A percentile compares a stretch with the other conserved stretches of the same genome.
Conservation (phyloP, 305 asterid species). For the Fraxinus sp. region DNA sequence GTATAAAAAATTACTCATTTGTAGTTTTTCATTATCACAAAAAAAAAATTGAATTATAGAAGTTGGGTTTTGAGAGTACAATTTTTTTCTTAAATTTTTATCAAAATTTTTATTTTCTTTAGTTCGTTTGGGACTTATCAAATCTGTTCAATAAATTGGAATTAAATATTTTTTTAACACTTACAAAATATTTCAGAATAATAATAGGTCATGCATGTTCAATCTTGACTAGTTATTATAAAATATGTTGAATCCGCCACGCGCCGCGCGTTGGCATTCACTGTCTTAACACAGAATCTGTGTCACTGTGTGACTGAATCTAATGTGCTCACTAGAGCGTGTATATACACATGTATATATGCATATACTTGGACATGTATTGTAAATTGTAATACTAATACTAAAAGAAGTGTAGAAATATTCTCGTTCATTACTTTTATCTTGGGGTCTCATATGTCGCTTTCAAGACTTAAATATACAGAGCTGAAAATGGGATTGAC, state of each 20-base stretch:
- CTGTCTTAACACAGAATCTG: background rate
- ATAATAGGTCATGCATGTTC: too few relatives aligned
- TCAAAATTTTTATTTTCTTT: too few relatives aligned
- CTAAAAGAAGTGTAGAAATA: background rate
- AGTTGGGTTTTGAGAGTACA: too few relatives aligned
- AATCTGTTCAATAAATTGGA: too few relatives aligned
- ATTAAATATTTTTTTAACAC: too few relatives aligned
- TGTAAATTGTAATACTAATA: background rate
- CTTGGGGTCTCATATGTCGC: conserved; percentile 31
- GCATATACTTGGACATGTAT: background rate
- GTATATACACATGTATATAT: background rate
- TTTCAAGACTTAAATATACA: conserved; percentile 36
- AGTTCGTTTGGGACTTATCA: too few relatives aligned
- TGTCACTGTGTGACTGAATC: background rate
- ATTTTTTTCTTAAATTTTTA: too few relatives aligned
- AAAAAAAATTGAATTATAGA: too few relatives aligned
- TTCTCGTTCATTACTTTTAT: background rate
- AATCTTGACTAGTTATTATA: background rate
- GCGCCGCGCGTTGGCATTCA: background rate
- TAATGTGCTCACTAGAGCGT: background rate
- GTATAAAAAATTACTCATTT: too few relatives aligned
- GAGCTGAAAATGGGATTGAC: conserved; percentile 32
- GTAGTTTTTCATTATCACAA: too few relatives aligned
- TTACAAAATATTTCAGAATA: too few relatives aligned
- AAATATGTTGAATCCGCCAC: background rate